A percentile compares a stretch with the other conserved stretches of the same genome.
Evolutionary conservation across 164 flowering plant genomes (phyloP).

Genomic region (Vitis riparia): DNA sequence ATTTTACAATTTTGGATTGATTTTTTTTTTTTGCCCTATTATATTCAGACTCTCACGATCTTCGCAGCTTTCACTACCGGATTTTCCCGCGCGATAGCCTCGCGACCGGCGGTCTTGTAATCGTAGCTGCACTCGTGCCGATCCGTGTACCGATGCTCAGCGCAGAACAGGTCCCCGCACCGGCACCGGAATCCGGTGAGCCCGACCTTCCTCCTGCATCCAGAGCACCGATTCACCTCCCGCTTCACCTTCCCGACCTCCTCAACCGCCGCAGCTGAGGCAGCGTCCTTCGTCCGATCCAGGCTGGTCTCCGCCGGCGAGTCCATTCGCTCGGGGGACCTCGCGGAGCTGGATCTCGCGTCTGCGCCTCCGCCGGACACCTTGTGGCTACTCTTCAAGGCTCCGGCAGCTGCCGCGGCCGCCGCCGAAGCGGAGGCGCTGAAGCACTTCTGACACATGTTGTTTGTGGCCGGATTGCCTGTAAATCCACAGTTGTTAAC

Average conservation of each 20-base stretch:
- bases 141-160: constrained; percentile 62
- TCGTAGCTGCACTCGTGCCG: constrained; percentile 63
- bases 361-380: constrained; percentile 17
- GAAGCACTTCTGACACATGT: constrained; percentile 63
- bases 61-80: constrained; percentile 74
- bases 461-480: constrained; percentile 48
- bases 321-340: constrained; percentile 15
- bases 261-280: constrained; percentile 10
- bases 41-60: constrained; percentile 50
- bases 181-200: constrained; percentile 74
- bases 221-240: constrained; percentile 54
- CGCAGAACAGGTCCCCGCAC: constrained; percentile 67
- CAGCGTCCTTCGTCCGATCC: not conserved
- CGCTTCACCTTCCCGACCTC: constrained; percentile 14
- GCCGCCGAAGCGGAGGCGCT: constrained; percentile 29
- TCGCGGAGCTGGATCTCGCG: constrained; percentile 31
- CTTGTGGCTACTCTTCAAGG: constrained; percentile 5
- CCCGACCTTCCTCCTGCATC: constrained; percentile 60
- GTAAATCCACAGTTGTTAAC: constrained; percentile 48
- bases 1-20: not conserved
- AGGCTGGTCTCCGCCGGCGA: constrained; percentile 4
- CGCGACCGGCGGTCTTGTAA: constrained; percentile 64
- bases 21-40: not conserved
- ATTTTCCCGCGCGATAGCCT: constrained; percentile 64
- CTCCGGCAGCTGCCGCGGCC: not conserved